A percentile compares a stretch with the other conserved stretches of the same genome.
Conservation (phyloP, 768 basidiomycete genomes). For the Pisolithus marmoratus region DNA sequence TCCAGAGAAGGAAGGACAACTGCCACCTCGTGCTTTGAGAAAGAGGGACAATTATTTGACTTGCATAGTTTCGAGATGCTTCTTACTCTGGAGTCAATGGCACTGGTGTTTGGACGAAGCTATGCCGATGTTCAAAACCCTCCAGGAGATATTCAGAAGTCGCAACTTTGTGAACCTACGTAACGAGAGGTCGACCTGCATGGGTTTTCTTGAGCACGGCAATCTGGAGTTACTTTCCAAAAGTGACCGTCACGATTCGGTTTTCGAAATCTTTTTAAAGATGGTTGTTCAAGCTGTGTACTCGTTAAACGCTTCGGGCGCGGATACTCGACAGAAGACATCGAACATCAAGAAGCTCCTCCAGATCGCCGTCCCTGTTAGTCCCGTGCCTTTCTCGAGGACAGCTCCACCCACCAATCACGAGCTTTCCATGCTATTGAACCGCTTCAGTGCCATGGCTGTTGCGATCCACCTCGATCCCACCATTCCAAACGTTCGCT, state of each 20-base stretch:
- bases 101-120: slow-evolving; percentile 62
- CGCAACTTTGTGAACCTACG: slow-evolving; percentile 72
- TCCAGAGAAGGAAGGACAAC: slow-evolving; percentile 34
- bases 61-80: slow-evolving; percentile 64
- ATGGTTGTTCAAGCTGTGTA: slow-evolving; percentile 61
- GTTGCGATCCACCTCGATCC: slow-evolving; percentile 68
- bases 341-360: slow-evolving; percentile 61
- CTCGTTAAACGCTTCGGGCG: slow-evolving; percentile 24
- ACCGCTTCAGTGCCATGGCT: slow-evolving; percentile 71
- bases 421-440: slow-evolving; percentile 73
- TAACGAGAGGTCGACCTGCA: slow-evolving; percentile 58
- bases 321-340: slow-evolving; percentile 30
- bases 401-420: slow-evolving; percentile 41
- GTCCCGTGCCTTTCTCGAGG: slow-evolving; percentile 59
- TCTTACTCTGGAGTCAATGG: slow-evolving; percentile 72
- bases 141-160: slow-evolving; percentile 70
- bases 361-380: slow-evolving; percentile 66
- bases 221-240: slow-evolving; percentile 49
- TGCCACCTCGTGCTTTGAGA: slow-evolving; percentile 34
- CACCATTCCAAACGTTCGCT: slow-evolving; percentile 35
- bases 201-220: slow-evolving; percentile 57
- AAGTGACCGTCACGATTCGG: slow-evolving; percentile 54
- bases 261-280: slow-evolving; percentile 78
- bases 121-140: slow-evolving; percentile 50
- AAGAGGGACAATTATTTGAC: slow-evolving; percentile 69